Conservation (phyloP, 75 land plant genomes). For the Picea glauca region DNA sequence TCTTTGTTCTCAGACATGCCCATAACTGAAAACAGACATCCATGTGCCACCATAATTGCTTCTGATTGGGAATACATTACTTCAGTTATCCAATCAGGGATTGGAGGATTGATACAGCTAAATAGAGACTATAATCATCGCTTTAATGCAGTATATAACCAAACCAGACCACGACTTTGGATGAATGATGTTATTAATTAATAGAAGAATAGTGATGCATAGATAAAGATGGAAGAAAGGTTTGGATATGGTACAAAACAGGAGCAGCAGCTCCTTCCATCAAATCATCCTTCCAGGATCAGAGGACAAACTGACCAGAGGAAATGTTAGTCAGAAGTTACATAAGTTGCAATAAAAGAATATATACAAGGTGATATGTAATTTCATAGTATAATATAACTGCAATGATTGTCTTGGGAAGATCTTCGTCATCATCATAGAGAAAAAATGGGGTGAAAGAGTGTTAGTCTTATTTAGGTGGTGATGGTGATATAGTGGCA, state of each 20-base stretch:
- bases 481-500: constrained; percentile 9
- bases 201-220: background rate
- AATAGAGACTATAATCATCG: background rate
- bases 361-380: background rate
- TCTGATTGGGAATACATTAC: background rate
- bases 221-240: background rate
- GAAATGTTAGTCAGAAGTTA: background rate
- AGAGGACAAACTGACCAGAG: background rate
- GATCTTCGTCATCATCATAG: background rate
- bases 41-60: background rate
- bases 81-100: background rate
- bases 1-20: background rate
- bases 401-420: background rate
- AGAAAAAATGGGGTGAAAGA: background rate
- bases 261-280: background rate
- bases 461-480: constrained; percentile 4
- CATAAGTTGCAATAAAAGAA: constrained; percentile 2
- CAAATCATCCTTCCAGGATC: background rate
- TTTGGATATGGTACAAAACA: background rate
- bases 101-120: background rate
- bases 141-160: constrained; percentile 3
- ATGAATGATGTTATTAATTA: background rate
- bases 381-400: background rate
- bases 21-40: background rate
- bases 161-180: background rate